Conservation (phyloP, 2,329 filamentous ascomycete species). For the Teratosphaeriaceae sp. region DNA sequence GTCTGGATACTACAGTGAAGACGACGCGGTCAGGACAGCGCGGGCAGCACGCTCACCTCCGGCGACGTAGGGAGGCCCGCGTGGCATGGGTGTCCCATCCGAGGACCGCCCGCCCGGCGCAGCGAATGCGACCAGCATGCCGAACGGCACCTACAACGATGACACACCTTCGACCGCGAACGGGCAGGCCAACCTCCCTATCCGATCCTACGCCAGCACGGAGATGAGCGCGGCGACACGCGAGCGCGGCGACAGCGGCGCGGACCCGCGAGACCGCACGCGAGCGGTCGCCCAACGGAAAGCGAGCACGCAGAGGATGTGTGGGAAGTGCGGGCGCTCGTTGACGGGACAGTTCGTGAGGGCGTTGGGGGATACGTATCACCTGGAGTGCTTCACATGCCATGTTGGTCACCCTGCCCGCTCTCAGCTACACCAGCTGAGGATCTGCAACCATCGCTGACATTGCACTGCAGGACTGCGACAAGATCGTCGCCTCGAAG, state of each 20-base stretch:
- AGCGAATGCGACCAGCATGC: too few species aligned
- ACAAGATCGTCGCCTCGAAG: conserved; percentile 94
- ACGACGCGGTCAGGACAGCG: not conserved
- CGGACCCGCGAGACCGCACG: conserved; percentile 3
- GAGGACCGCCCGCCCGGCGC: conserved; percentile 19
- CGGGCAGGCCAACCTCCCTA: not conserved
- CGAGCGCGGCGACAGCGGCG: conserved; percentile 8
- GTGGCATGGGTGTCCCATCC: conserved; percentile 2
- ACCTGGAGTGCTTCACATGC: conserved; percentile 97
- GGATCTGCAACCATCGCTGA: too few species aligned
- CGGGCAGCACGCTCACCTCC: not conserved
- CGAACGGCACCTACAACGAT: conserved; percentile 17
- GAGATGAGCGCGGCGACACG: conserved; percentile 7
- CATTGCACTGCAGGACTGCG: conserved; percentile 71
- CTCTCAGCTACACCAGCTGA: too few species aligned
- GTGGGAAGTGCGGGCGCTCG: conserved; percentile 81
- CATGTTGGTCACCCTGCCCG: conserved; percentile 54
- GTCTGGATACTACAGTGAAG: not conserved
- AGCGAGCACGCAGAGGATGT: conserved; percentile 34
- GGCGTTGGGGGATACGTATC: conserved; percentile 87
- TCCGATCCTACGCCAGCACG: not conserved
- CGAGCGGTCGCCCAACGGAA: conserved; percentile 13
- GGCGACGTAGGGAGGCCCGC: not conserved
- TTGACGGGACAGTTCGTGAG: conserved; percentile 94
- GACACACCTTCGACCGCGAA: conserved; percentile 1